Evolutionary conservation across 2,329 filamentous ascomycete species (phyloP).

Genomic region (Penicillium sp.): DNA sequence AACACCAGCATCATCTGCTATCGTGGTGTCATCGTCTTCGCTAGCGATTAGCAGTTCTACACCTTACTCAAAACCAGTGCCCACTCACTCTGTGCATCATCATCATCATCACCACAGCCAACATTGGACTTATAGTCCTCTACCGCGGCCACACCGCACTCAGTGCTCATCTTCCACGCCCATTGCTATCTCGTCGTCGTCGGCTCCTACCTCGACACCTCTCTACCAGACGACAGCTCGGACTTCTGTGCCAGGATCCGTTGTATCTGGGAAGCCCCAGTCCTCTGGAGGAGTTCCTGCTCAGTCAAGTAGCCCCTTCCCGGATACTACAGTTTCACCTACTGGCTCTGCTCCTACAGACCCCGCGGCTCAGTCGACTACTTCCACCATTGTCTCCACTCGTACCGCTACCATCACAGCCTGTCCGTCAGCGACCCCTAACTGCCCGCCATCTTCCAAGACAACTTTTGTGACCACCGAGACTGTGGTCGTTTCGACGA

Average conservation of each 20-base stretch:
- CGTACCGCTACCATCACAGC: conserved; percentile 8
- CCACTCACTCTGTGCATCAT: background rate
- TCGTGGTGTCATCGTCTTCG: background rate
- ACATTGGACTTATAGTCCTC: background rate
- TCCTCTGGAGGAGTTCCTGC: background rate
- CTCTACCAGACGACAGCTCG: background rate
- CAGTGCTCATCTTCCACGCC: background rate
- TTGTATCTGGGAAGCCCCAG: background rate
- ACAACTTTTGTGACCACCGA: conserved; percentile 5
- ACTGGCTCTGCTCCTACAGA: background rate
- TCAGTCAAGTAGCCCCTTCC: background rate
- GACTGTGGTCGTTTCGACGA: conserved; percentile 5
- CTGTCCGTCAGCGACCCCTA: conserved; percentile 2
- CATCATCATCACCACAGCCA: background rate
- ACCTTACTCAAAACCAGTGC: background rate
- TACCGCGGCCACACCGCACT: background rate
- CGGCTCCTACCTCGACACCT: background rate
- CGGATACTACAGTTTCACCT: background rate
- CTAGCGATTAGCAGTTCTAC: background rate
- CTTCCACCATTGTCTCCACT: conserved; percentile 5
- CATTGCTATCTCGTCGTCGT: background rate
- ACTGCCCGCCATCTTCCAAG: conserved; percentile 1
- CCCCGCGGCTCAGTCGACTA: background rate
- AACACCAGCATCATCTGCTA: background rate
- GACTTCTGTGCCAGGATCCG: background rate